These are phyloP conservation scores for Podospora comata DNA, from an alignment of 495 filamentous ascomycete species.

Conservation along the genomic window DNA sequence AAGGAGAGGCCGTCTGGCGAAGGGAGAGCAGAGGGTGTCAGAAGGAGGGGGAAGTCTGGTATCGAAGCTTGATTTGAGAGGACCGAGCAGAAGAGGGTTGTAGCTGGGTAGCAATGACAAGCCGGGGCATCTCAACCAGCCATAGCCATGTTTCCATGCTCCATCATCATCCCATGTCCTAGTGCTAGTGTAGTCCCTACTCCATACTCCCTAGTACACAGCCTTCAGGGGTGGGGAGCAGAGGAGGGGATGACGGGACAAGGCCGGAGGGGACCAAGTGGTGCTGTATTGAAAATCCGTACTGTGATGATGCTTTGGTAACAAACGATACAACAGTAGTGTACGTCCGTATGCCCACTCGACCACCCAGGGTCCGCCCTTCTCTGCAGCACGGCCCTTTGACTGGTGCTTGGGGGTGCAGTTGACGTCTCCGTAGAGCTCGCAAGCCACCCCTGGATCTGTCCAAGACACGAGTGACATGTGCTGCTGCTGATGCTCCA, in stretches of 20 bases:
- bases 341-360: constrained; percentile 5
- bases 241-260: constrained; percentile 11
- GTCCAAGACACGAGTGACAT: constrained; percentile 14
- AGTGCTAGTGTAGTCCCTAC: neutral
- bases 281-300: neutral
- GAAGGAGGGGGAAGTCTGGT: constrained; percentile 17
- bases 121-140: constrained; percentile 26
- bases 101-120: constrained; percentile 21
- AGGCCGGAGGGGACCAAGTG: neutral
- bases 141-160: constrained; percentile 19
- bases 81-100: constrained; percentile 19
- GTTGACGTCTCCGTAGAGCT: constrained; percentile 17
- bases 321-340: constrained; percentile 4
- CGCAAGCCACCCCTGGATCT: constrained; percentile 30
- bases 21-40: constrained; percentile 8
- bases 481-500: neutral
- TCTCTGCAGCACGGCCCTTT: neutral
- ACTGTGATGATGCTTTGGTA: constrained; percentile 3
- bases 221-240: constrained; percentile 14
- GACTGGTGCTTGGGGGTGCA: neutral
- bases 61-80: constrained; percentile 24
- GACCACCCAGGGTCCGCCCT: neutral
- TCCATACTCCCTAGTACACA: neutral
- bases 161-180: constrained; percentile 14
- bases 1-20: neutral